Base-by-base conservation (phyloP, 2,329 filamentous ascomycete genomes). In the Nothophaeocryptopus gaeumannii region DNA sequence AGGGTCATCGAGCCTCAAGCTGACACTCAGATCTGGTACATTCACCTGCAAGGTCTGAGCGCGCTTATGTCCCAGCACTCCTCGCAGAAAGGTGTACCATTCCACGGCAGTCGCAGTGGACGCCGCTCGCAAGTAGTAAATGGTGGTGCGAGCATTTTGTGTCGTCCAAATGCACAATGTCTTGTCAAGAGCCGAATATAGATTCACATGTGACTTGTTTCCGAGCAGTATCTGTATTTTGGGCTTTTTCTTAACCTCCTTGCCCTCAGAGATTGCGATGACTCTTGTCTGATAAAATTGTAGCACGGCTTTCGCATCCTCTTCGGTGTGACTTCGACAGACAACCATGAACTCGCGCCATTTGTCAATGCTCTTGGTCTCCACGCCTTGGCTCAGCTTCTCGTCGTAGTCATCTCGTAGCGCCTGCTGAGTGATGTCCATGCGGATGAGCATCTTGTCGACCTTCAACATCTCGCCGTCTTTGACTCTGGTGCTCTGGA, bases 101-200 rank as follows among this genome's bases (percentile, higher is more conserved):
- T 86, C 83, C 8, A 84, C 78, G 5, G 82, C 79, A 58, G 79
- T 80, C 5, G 80, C 78, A 2, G 77, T 74, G 13, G 83, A 83
- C 10, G 79, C 76, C 5, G 83, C 76, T 29, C 81, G 77, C 66
- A 86, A 75, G 52, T 86, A 82, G 55, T 78, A 80, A 45, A 86
- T 83, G 31, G 74, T 73, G 1, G 79, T 83, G 2, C 80, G 77
- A 13, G 66, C 69, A 47, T 74, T 75, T 51, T 72, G 71, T 2
- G 79, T 78, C 30, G 77, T 72, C 76, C 82, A 86, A 8, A 86
- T 69, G 8, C 83, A 83, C 13, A 86, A 71, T 1, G 82, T 83
- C 64, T 86, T 86, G 66, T 86, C 83, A 12, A 86, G 70, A 3
- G 81, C 74, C 1, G 83, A 86, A 60, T 81, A 86, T 2, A 86